Conservation (phyloP, 106 monocot genomes). For the Phalaenopsis equestris region DNA sequence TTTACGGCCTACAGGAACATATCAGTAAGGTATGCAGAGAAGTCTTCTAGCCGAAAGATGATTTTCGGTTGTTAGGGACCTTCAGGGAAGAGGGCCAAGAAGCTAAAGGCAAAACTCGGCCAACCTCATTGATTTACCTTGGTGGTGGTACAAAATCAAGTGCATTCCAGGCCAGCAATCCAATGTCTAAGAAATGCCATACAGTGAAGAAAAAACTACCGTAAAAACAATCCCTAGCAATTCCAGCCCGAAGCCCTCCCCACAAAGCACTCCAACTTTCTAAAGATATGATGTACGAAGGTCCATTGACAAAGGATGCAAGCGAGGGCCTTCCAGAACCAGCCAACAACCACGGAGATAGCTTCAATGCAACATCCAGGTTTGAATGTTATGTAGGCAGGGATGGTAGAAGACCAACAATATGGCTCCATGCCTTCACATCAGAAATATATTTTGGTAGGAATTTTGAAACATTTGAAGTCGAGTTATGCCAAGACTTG, state of each 20-base stretch:
- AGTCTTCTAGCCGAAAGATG: too few relatives aligned
- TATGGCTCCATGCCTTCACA: slow-evolving; percentile 43
- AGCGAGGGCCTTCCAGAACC: slow-evolving; percentile 85
- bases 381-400: slow-evolving; percentile 39
- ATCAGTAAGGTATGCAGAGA: too few relatives aligned
- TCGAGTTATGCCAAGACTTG: slow-evolving; percentile 15
- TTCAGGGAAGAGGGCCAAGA: neutral
- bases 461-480: slow-evolving; percentile 36
- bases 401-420: slow-evolving; percentile 46
- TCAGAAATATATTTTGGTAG: slow-evolving; percentile 57
- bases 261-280: slow-evolving; percentile 78
- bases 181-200: slow-evolving; percentile 88
- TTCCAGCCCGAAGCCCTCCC: slow-evolving; percentile 76
- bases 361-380: slow-evolving; percentile 46
- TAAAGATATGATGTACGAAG: slow-evolving; percentile 42
- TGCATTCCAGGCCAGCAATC: slow-evolving; percentile 85
- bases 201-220: slow-evolving; percentile 85
- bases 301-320: slow-evolving; percentile 65
- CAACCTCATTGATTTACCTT: slow-evolving; percentile 72
- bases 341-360: slow-evolving; percentile 89
- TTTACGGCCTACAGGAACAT: too few relatives aligned
- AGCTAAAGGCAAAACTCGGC: slow-evolving; percentile 62
- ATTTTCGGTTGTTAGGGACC: too few relatives aligned
- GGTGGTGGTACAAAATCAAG: slow-evolving; percentile 63
- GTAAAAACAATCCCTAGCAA: slow-evolving; percentile 75